Evolutionary conservation across 2,329 filamentous ascomycete species (phyloP).

Genomic region (Ustulina deusta): DNA sequence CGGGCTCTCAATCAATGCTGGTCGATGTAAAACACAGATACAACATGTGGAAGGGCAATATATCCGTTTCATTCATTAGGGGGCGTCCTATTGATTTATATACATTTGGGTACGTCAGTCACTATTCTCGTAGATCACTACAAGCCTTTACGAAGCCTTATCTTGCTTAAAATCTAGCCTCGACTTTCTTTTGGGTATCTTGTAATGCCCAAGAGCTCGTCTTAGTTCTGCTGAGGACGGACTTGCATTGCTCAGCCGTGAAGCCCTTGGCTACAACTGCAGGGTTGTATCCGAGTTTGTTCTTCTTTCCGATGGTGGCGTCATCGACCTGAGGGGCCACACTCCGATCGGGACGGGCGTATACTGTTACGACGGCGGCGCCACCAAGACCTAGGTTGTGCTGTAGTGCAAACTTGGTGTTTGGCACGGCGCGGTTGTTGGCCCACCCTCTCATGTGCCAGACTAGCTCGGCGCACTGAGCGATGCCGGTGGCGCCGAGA

Average conservation of each 20-base stretch:
- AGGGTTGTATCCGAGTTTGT: constrained; percentile 87
- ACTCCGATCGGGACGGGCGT: constrained; percentile 83
- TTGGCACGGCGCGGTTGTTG: constrained; percentile 81
- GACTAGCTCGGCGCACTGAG: constrained; percentile 93
- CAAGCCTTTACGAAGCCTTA: background rate
- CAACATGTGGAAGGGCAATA: background rate
- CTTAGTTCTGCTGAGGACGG: constrained; percentile 75
- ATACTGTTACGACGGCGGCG: constrained; percentile 90
- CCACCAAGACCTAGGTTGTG: constrained; percentile 95
- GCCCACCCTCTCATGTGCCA: constrained; percentile 98
- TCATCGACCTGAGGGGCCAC: constrained; percentile 70
- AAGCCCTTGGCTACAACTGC: constrained; percentile 91
- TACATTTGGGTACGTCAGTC: constrained; percentile 17
- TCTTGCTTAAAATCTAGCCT: constrained; percentile 69
- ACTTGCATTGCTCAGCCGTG: constrained; percentile 78
- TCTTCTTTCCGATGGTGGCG: constrained; percentile 73
- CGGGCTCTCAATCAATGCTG: background rate
- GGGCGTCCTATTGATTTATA: constrained; percentile 1
- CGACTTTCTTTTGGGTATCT: constrained; percentile 79
- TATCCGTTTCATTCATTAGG: constrained; percentile 18
- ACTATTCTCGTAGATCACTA: background rate
- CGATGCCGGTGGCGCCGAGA: constrained; percentile 91
- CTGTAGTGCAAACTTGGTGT: constrained; percentile 81
- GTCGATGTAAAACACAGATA: background rate
- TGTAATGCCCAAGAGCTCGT: constrained; percentile 80